Base-by-base conservation (phyloP, 2,329 filamentous ascomycete genomes). In the Coniochaeta sp. region DNA sequence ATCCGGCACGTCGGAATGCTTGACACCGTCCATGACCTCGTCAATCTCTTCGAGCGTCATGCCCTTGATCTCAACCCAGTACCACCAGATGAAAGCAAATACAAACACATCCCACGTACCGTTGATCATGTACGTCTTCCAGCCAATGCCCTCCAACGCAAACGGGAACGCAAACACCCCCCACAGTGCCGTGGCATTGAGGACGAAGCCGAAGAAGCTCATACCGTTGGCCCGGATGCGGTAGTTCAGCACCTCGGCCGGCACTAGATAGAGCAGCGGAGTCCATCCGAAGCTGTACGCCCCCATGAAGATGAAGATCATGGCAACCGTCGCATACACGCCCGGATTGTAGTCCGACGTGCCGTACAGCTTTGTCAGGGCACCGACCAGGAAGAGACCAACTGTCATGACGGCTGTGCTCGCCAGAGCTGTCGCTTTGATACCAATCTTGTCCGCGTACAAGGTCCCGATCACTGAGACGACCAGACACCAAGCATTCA, bases 311-410 rank as follows among this genome's bases (percentile, higher is more conserved):
- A 61, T 43, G 43, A 60, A 60, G 26, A 60, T 60, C 26, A 60
- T 55, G 31, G 58, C 58, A 3, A 60, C 58, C 19, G 44, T 55
- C 6, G 31, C 47, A 44, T 62, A 64, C 8, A 62, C 62, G 1
- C 59, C 61, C 7, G 62, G 61, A 19, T 47, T 31, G 33, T 57
- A 50, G 54, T 56, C 22, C 31, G 54, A 56, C 4, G n/a, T 36
- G n/a, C 57, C 61, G 44, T 62, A 64, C 5, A 55, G 28, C 24
- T 76, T 77, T 1, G 74, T 71, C 16, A 79, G 64, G 6, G 64
- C 73, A 6, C 76, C 76, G 24, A 78, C 71, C 52, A 78, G 69
- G 66, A 79, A 76, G 9, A 78, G 67, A 52, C 70, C 74, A 22
- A 72, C 24, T 11, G 66, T 61, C 40, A 62, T 43, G 12, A 56